phyloP scores from a whole-genome alignment of 257 asterid genomes.

The Voacanga thouarsii region DNA sequence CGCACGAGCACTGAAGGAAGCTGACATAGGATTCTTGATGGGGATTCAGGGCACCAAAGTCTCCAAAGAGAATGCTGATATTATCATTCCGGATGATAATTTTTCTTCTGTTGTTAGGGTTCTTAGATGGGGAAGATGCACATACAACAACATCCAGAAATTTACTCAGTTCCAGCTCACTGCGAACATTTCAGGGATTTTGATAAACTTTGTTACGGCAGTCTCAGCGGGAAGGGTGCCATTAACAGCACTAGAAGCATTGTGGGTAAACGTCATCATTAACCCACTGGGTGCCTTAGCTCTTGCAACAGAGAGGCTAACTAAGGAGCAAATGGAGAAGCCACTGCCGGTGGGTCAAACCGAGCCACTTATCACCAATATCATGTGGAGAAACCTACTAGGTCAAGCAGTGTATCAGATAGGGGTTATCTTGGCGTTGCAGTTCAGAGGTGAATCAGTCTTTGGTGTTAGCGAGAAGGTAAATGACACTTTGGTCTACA shows the following conservation, averaged over 20 bases:
- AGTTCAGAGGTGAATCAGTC: conserved; percentile 35
- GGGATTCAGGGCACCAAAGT: conserved; percentile 68
- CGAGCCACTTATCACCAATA: conserved; percentile 35
- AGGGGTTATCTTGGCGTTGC: conserved; percentile 26
- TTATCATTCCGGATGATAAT: conserved; percentile 60
- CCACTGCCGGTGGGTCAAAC: conserved; percentile 32
- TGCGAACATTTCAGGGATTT: conserved; percentile 41
- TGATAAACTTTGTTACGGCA: conserved; percentile 54
- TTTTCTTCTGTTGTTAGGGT: conserved; percentile 57
- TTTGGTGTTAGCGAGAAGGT: conserved; percentile 24
- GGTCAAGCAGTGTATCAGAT: conserved; percentile 42
- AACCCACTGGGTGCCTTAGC: conserved; percentile 46
- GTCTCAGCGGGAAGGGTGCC: conserved; percentile 58
- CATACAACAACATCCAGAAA: conserved; percentile 58
- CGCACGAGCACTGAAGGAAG: conserved; percentile 28
- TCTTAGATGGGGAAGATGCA: conserved; percentile 44
- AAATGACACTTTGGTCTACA: conserved; percentile 49
- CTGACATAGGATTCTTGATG: conserved; percentile 61
- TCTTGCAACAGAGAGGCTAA: conserved; percentile 43
- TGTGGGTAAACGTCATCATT: conserved; percentile 45
- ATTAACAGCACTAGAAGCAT: conserved; percentile 54
- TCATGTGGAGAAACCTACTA: conserved; percentile 46
- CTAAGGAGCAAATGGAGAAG: conserved; percentile 37
- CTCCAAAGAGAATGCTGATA: conserved; percentile 61
- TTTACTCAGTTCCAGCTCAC: conserved; percentile 69